Percentiles rank a stretch among this genome's conserved stretches.
phyloP scores from a whole-genome alignment of 495 filamentous ascomycete genomes.

The Penicillium canariense region DNA sequence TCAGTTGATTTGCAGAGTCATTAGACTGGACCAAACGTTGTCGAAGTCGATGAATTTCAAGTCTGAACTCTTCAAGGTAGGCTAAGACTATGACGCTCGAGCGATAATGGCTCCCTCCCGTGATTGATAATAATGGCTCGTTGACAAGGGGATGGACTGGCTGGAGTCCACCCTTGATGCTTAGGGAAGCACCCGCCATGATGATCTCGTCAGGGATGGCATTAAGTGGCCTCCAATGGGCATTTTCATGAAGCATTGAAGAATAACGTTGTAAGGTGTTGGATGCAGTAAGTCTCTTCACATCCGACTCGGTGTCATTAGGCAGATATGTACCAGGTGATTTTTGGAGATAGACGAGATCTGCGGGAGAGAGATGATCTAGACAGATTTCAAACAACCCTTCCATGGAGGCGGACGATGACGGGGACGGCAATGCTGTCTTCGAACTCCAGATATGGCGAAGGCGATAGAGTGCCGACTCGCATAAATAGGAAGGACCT shows the following conservation, averaged over 20 bases:
- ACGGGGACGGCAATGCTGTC: conserved; percentile 14
- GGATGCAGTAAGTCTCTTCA: conserved; percentile 10
- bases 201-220: conserved; percentile 24
- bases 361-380: conserved; percentile 55
- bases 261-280: conserved; percentile 33
- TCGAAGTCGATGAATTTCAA: conserved; percentile 38
- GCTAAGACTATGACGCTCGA: conserved; percentile 30
- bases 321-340: conserved; percentile 26
- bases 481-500: conserved; percentile 42
- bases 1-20: conserved; percentile 39
- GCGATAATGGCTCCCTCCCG: conserved; percentile 24
- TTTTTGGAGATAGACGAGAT: conserved; percentile 46
- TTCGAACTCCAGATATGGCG: conserved; percentile 42
- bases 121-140: conserved; percentile 38
- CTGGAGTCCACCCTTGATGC: conserved; percentile 31
- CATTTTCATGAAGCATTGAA: conserved; percentile 39
- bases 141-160: conserved; percentile 47
- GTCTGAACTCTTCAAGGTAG: conserved; percentile 40
- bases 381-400: conserved; percentile 40
- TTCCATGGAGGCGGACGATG: conserved; percentile 3
- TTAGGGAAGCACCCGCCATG: conserved; percentile 27
- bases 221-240: conserved; percentile 35
- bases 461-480: conserved; percentile 52
- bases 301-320: conserved; percentile 18
- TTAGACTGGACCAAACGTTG: conserved; percentile 37